A percentile compares a stretch with the other conserved stretches of the same genome.
Evolutionary conservation across 2,329 filamentous ascomycete species (phyloP).

Genomic region (Tricladium varicosporioides): DNA sequence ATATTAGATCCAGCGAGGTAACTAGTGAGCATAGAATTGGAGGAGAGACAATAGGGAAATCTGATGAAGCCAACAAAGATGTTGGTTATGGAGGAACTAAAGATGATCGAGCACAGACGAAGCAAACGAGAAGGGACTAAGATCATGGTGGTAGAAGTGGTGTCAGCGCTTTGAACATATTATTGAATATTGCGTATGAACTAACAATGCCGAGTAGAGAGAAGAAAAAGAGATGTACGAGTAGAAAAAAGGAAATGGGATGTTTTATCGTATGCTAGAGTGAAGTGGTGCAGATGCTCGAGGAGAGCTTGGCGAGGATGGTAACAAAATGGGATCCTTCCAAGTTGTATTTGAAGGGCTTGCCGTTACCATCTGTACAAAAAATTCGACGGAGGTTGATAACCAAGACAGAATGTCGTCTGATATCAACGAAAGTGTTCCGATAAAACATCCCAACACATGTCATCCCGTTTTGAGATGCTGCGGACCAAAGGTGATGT

Average conservation of each 20-base stretch:
- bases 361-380: too few species aligned
- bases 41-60: conserved; percentile 45
- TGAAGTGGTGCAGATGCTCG: too few species aligned
- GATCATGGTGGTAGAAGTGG: conserved; percentile 53
- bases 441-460: background rate
- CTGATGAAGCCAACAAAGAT: conserved; percentile 39
- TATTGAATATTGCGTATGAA: background rate
- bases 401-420: background rate
- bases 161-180: conserved; percentile 47
- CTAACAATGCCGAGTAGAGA: background rate
- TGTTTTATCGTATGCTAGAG: too few species aligned
- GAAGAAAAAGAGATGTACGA: background rate
- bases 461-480: background rate
- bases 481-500: background rate
- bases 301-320: too few species aligned
- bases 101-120: conserved; percentile 37
- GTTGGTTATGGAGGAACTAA: conserved; percentile 31
- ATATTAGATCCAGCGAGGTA: conserved; percentile 53
- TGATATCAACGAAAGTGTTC: background rate
- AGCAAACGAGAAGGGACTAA: conserved; percentile 46
- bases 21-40: conserved; percentile 56
- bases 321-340: too few species aligned
- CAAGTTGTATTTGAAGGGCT: too few species aligned
- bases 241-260: too few species aligned
- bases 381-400: background rate